Percentiles rank a stretch among this genome's conserved stretches.
Conservation (phyloP, 257 asterid genomes). For the Forsythia viridissima region DNA sequence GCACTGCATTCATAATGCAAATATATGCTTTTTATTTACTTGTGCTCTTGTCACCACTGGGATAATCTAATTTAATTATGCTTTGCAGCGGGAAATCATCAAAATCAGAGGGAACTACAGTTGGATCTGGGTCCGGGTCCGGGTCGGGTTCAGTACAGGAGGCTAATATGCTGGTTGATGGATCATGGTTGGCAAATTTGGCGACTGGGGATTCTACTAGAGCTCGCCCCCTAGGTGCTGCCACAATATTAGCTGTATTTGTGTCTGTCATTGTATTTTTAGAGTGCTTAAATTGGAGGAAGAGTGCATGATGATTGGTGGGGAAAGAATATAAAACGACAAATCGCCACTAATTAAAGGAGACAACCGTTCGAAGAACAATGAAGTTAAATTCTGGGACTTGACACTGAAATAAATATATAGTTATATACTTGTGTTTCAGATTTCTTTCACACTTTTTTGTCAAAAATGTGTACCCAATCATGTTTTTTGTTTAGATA, state of each 20-base stretch:
- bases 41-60: slow-evolving; percentile 14
- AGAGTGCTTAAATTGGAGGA: not conserved
- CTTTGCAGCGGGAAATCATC: slow-evolving; percentile 44
- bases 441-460: too few relatives aligned
- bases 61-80: slow-evolving; percentile 3
- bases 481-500: too few relatives aligned
- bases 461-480: too few relatives aligned
- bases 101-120: slow-evolving; percentile 32
- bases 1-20: too few relatives aligned
- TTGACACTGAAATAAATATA: too few relatives aligned
- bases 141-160: slow-evolving; percentile 4
- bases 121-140: slow-evolving; percentile 33
- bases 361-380: too few relatives aligned
- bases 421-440: too few relatives aligned
- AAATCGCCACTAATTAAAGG: too few relatives aligned
- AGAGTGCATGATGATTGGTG: not conserved
- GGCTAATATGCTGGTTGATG: slow-evolving; percentile 61
- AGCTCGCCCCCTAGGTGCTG: slow-evolving; percentile 16
- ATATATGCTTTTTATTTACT: too few relatives aligned
- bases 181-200: slow-evolving; percentile 75
- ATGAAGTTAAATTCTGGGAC: too few relatives aligned
- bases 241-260: slow-evolving; percentile 20
- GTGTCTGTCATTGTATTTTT: not conserved
- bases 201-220: slow-evolving; percentile 57
- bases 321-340: too few relatives aligned